Evolutionary conservation across 208 protist species (phyloP), one percentile per base, ranked within the genome.

Genomic region (Porcisia hertigi): DNA sequence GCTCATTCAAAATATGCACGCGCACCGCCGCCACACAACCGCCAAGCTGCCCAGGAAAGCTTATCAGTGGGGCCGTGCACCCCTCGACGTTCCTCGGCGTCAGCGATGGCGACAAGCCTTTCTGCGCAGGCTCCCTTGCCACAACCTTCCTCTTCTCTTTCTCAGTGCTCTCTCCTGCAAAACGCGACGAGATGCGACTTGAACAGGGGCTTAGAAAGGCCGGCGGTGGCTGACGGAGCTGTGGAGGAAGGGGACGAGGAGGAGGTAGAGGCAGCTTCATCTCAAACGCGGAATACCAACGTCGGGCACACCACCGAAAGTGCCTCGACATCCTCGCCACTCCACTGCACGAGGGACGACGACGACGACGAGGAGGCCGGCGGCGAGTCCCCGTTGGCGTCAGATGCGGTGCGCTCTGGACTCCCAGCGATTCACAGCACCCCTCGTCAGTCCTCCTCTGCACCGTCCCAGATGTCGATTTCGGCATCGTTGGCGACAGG

Each of bases 331-430:
- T 3, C 59, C 30, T 36, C 58, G 25, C 36, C 52, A 16, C 53
- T n/a, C 34, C 70, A 36, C 3, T 41, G 45, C 11, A 3, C 41
- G 52, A 45, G 34, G 54, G n/a, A n/a, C n/a, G 71, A 81, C 53
- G 69, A 79, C 30, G 77, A 81, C n/a, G 77, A 77, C 47, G 77
- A 81, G 65, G 77, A 64, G 49, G 76, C 77, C 9, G 77, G 77
- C 34, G 71, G 77, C 63, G 77, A 76, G 58, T 77, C 71, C 23
- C 66, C 77, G 18, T 65, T 63, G 34, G 57, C 77, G 1, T 69
- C 71, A 25, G 77, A 70, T 8, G 77, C 71, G 36, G 45, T 25
- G 23, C 77, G 57, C 12, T 70, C 54, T 12, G 71, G 65, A n/a
- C 57, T 69, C 57, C 77, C 73, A 57, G 63, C 47, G 20, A 75